Percentiles rank a stretch among this genome's conserved stretches.
phyloP scores from a whole-genome alignment of 2,329 filamentous ascomycete species.

The Chrysosporium queenslandicum region DNA sequence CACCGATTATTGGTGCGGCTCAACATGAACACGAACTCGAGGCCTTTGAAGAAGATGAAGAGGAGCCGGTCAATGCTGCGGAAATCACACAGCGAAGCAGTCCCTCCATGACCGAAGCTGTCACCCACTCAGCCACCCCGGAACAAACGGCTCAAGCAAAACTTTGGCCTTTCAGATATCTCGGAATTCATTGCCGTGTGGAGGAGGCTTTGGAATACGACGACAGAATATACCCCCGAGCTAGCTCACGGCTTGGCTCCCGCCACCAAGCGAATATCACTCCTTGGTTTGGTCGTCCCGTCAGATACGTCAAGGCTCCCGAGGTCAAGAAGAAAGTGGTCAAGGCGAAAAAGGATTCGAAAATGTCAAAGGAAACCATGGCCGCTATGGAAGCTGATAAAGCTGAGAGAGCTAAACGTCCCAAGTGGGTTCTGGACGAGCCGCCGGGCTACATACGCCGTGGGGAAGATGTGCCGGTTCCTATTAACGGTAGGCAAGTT shows the following conservation, averaged over 20 bases:
- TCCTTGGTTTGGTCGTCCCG: slow-evolving; percentile 74
- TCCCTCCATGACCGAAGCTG: slow-evolving; percentile 43
- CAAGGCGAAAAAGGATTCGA: slow-evolving; percentile 63
- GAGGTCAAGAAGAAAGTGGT: slow-evolving; percentile 71
- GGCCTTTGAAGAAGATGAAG: slow-evolving; percentile 63
- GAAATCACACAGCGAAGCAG: slow-evolving; percentile 33
- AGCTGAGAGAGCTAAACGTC: slow-evolving; percentile 65
- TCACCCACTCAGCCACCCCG: slow-evolving; percentile 55
- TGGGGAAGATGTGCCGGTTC: slow-evolving; percentile 62
- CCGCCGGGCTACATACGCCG: slow-evolving; percentile 75
- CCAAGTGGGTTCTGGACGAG: slow-evolving; percentile 89
- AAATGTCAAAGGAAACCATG: slow-evolving; percentile 67
- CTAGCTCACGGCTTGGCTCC: slow-evolving; percentile 82
- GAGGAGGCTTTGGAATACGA: slow-evolving; percentile 96
- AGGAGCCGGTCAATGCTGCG: slow-evolving; percentile 58
- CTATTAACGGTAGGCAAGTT: slow-evolving; percentile 55
- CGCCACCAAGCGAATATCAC: slow-evolving; percentile 80
- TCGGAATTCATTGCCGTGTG: slow-evolving; percentile 89
- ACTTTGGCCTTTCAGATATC: slow-evolving; percentile 90
- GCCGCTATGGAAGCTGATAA: slow-evolving; percentile 76
- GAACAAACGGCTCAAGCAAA: slow-evolving; percentile 89
- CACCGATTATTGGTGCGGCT: slow-evolving; percentile 55
- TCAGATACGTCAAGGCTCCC: slow-evolving; percentile 80
- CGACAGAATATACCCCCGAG: slow-evolving; percentile 91
- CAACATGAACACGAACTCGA: slow-evolving; percentile 53